Conservation (phyloP, 441 rosid species). For the Erodium trifolium region DNA sequence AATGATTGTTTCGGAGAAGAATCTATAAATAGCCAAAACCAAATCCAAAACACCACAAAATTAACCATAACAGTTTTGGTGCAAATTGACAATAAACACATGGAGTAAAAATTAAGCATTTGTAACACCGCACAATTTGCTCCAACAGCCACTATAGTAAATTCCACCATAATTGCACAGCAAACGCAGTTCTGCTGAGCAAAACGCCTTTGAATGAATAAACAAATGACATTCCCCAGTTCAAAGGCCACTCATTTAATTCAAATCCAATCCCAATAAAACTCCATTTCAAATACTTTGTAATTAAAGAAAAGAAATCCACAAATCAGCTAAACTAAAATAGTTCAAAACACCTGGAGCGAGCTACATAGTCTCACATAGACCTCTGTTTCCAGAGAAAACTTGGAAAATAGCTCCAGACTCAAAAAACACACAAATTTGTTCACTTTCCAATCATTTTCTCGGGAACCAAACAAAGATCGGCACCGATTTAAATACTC, state of each 20-base stretch:
- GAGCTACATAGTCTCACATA: neutral
- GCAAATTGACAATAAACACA: neutral
- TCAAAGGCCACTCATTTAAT: neutral
- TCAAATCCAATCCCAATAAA: neutral
- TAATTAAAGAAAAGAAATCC: neutral
- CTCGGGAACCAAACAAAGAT: neutral
- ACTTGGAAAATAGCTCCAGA: neutral
- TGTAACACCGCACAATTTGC: neutral
- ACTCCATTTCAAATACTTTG: neutral
- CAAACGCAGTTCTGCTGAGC: neutral
- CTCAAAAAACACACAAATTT: neutral
- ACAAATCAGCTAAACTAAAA: neutral
- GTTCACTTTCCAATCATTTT: neutral
- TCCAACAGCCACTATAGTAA: neutral
- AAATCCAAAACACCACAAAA: neutral
- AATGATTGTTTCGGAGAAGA: neutral
- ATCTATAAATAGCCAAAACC: neutral
- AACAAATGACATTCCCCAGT: neutral
- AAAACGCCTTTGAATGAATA: neutral
- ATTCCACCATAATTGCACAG: neutral
- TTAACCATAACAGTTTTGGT: neutral
- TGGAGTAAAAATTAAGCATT: neutral
- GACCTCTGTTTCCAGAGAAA: neutral
- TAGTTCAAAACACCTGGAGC: neutral
- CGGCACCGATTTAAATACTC: neutral